A percentile compares a stretch with the other conserved stretches of the same genome.
Conservation (phyloP, 2,329 filamentous ascomycete species). For the Didymella pomorum region DNA sequence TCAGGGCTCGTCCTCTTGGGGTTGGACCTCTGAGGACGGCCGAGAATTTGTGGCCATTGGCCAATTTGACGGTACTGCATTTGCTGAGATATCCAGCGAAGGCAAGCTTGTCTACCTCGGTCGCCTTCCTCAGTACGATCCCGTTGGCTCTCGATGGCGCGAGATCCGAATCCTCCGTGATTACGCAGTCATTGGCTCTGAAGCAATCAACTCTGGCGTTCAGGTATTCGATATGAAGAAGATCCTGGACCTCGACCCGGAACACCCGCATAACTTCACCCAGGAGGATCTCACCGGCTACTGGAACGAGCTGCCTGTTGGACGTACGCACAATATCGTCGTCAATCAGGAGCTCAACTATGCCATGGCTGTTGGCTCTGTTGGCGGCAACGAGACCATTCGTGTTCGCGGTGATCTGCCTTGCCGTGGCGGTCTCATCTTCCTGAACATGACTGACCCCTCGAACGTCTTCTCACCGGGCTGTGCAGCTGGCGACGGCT, state of each 20-base stretch:
- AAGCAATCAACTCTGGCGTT: slow-evolving; percentile 58
- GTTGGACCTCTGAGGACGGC: slow-evolving; percentile 60
- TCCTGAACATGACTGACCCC: slow-evolving; percentile 63
- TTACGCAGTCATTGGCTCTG: slow-evolving; percentile 49
- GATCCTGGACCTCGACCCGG: slow-evolving; percentile 36
- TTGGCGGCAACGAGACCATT: slow-evolving; percentile 37
- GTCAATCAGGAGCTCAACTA: slow-evolving; percentile 42
- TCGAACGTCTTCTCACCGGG: slow-evolving; percentile 56
- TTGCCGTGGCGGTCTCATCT: slow-evolving; percentile 63
- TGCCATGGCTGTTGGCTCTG: slow-evolving; percentile 40
- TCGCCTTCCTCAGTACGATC: slow-evolving; percentile 57
- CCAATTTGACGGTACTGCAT: slow-evolving; percentile 51
- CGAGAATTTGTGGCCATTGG: slow-evolving; percentile 63
- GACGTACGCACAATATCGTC: slow-evolving; percentile 47
- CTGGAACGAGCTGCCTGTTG: slow-evolving; percentile 39
- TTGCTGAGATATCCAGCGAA: slow-evolving; percentile 52
- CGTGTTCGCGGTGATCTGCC: slow-evolving; percentile 35
- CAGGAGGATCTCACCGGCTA: slow-evolving; percentile 38
- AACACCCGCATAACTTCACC: slow-evolving; percentile 36
- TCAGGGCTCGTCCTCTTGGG: slow-evolving; percentile 57
- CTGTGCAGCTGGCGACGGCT: slow-evolving; percentile 62
- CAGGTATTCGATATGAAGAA: slow-evolving; percentile 69
- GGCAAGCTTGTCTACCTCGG: slow-evolving; percentile 62
- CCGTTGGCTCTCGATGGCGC: slow-evolving; percentile 57
- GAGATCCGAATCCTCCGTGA: slow-evolving; percentile 56